A percentile compares a stretch with the other conserved stretches of the same genome.
Conservation (phyloP, 441 rosid genomes). For the Erodium moschatum region DNA sequence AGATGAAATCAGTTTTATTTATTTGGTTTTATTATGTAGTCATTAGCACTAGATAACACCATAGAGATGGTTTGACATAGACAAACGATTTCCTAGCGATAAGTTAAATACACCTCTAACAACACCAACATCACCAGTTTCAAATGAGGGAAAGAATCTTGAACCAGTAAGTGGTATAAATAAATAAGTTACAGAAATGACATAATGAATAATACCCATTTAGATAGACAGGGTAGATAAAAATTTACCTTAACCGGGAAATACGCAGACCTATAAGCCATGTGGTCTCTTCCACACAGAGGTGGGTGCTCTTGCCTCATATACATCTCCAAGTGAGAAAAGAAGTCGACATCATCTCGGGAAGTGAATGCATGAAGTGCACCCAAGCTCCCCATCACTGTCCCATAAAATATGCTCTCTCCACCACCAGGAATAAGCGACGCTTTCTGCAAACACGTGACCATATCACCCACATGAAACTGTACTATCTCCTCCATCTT, state of each 20-base stretch:
- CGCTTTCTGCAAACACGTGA: conserved; percentile 76
- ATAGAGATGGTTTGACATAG: background rate
- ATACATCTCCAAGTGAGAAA: conserved; percentile 95
- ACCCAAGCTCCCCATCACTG: conserved; percentile 87
- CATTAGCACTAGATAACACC: background rate
- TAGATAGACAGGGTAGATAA: background rate
- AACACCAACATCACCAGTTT: background rate
- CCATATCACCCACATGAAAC: conserved; percentile 84
- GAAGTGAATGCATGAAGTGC: conserved; percentile 82
- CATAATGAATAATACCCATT: conserved; percentile 1
- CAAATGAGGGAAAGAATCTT: background rate
- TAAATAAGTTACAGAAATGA: background rate
- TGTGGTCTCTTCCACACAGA: conserved; percentile 91
- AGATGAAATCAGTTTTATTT: background rate
- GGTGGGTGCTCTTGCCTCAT: conserved; percentile 91
- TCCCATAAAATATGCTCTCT: conserved; percentile 78
- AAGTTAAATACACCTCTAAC: background rate
- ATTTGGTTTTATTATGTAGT: background rate
- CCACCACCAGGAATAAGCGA: conserved; percentile 91
- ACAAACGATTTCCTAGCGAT: background rate
- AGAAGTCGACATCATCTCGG: conserved; percentile 91
- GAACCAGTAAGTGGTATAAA: background rate
- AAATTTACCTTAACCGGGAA: conserved; percentile 78
- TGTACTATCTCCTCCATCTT: conserved; percentile 92
- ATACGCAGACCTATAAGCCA: conserved; percentile 88